phyloP scores from a whole-genome alignment of 2,329 filamentous ascomycete genomes.

The Penicillium nordicum region DNA sequence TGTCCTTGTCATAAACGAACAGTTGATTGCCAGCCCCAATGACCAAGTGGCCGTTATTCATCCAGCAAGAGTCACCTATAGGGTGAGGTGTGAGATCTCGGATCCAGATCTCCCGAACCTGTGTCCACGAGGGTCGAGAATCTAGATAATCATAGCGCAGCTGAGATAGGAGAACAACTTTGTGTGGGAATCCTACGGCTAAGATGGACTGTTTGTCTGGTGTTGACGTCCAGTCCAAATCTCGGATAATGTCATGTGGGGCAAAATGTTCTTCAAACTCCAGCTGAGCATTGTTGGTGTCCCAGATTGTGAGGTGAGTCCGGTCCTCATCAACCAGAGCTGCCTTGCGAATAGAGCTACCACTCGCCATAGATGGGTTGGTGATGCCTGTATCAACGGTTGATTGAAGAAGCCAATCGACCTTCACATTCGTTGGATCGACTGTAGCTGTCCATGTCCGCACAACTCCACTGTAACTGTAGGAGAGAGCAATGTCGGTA shows the following conservation, averaged over 20 bases:
- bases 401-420: constrained; percentile 81
- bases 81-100: constrained; percentile 80
- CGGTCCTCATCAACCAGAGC: constrained; percentile 72
- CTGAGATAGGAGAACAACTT: constrained; percentile 77
- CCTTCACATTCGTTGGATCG: constrained; percentile 54
- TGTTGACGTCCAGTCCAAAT: constrained; percentile 91
- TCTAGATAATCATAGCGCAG: constrained; percentile 90
- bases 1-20: constrained; percentile 75
- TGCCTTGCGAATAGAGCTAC: constrained; percentile 81
- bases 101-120: constrained; percentile 77
- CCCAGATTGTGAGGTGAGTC: constrained; percentile 84
- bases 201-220: constrained; percentile 85
- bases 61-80: constrained; percentile 90
- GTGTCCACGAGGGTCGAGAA: constrained; percentile 82
- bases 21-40: constrained; percentile 89
- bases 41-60: constrained; percentile 77
- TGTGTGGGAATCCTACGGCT: constrained; percentile 87
- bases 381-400: constrained; percentile 73
- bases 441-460: constrained; percentile 83
- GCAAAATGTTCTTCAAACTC: constrained; percentile 77
- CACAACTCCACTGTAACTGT: constrained; percentile 69
- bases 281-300: constrained; percentile 73
- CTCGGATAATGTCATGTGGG: constrained; percentile 70
- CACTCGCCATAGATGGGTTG: constrained; percentile 74
- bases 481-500: constrained; percentile 80